A percentile compares a stretch with the other conserved stretches of the same genome.
These are phyloP conservation scores for Ochetophila trinervis DNA, from an alignment of 306 rosid genomes.

Conservation along the genomic window DNA sequence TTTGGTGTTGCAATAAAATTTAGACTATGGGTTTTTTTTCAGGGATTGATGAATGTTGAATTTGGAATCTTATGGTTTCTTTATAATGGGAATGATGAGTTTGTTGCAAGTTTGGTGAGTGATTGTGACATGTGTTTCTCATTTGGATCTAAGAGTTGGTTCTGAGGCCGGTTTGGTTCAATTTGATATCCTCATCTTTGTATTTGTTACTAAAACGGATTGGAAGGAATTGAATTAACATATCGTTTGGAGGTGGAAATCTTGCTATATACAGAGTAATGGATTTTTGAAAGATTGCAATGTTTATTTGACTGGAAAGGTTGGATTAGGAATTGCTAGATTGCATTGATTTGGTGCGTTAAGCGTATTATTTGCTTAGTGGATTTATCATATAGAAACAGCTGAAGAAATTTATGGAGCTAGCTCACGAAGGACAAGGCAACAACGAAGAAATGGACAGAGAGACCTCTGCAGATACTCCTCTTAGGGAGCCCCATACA, in stretches of 20 bases:
- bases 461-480: slow-evolving; percentile 36
- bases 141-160: slow-evolving; percentile 24
- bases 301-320: slow-evolving; percentile 8
- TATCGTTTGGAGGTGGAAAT: too few species aligned
- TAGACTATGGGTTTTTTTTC: slow-evolving; percentile 24
- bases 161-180: neutral
- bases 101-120: slow-evolving; percentile 15
- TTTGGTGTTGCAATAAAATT: slow-evolving; percentile 15
- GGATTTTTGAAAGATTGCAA: slow-evolving; percentile 25
- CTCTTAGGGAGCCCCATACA: slow-evolving; percentile 35
- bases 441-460: slow-evolving; percentile 48
- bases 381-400: slow-evolving; percentile 21
- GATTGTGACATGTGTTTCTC: slow-evolving; percentile 7
- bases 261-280: neutral
- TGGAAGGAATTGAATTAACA: neutral
- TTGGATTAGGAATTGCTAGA: slow-evolving; percentile 22
- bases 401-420: slow-evolving; percentile 47
- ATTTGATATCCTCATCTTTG: neutral
- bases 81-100: neutral
- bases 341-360: slow-evolving; percentile 14
- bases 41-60: slow-evolving; percentile 19
- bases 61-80: slow-evolving; percentile 16
- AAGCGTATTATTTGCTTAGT: slow-evolving; percentile 12
- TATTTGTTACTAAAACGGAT: slow-evolving; percentile 5
- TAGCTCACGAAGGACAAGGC: slow-evolving; percentile 32